A percentile compares a stretch with the other conserved stretches of the same genome.
Conservation (phyloP, 371 early-diverging fungal genomes). For the Phascolomyces articulosus region DNA sequence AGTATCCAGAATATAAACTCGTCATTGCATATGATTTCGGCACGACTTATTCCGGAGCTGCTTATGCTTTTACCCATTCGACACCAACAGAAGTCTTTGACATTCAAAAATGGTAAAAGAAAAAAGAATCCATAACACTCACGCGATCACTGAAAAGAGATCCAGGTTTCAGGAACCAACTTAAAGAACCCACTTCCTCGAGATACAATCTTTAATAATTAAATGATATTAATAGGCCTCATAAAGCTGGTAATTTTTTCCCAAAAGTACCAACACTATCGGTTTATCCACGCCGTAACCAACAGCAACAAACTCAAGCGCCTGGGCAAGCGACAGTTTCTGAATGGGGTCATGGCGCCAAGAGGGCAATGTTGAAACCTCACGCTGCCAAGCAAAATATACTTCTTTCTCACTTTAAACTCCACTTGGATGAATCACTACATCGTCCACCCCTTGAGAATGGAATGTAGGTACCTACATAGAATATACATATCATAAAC, state of each 20-base stretch:
- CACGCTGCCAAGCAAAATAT: slow-evolving; percentile 53
- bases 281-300: slow-evolving; percentile 30
- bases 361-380: slow-evolving; percentile 50
- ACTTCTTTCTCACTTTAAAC: slow-evolving; percentile 55
- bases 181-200: too few species aligned
- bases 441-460: slow-evolving; percentile 41
- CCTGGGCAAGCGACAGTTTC: slow-evolving; percentile 26
- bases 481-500: too few species aligned
- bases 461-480: slow-evolving; percentile 24
- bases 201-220: neutral
- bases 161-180: too few species aligned
- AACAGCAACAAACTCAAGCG: neutral
- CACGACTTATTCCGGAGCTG: slow-evolving; percentile 59
- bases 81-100: slow-evolving; percentile 54
- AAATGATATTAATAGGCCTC: slow-evolving; percentile 41
- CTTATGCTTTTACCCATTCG: slow-evolving; percentile 59
- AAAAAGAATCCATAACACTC: neutral
- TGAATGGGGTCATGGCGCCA: slow-evolving; percentile 61
- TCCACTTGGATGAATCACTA: slow-evolving; percentile 51
- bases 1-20: slow-evolving; percentile 34
- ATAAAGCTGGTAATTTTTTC: slow-evolving; percentile 52
- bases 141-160: neutral
- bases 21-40: slow-evolving; percentile 57
- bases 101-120: slow-evolving; percentile 52
- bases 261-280: slow-evolving; percentile 56